These are phyloP conservation scores for Aschersonia sp. DNA, from an alignment of 2,329 filamentous ascomycete genomes.

Conservation along the genomic window DNA sequence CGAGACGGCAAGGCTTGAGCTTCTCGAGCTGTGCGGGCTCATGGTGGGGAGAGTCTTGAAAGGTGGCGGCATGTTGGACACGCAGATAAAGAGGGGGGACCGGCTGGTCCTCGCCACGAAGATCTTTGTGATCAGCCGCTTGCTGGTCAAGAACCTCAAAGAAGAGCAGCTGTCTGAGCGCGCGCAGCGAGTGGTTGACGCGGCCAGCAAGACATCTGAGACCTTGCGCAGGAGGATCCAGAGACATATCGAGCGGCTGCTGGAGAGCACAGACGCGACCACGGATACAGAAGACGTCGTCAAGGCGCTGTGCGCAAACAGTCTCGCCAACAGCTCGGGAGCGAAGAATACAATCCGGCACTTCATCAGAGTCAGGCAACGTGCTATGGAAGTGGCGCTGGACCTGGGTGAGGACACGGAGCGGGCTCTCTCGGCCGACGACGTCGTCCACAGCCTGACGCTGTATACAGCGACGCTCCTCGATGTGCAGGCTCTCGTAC, in stretches of 20 bases:
- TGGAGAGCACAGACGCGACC: constrained; percentile 46
- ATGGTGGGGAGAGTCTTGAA: constrained; percentile 34
- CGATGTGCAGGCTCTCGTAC: constrained; percentile 63
- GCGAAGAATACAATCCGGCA: constrained; percentile 65
- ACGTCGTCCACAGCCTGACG: constrained; percentile 49
- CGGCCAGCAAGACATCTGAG: constrained; percentile 47
- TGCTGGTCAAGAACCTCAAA: constrained; percentile 60
- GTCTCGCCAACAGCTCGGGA: constrained; percentile 65
- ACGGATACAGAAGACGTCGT: constrained; percentile 39
- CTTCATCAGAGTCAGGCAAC: constrained; percentile 59
- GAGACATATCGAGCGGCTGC: constrained; percentile 51
- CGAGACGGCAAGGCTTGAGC: constrained; percentile 28
- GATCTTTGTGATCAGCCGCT: constrained; percentile 57
- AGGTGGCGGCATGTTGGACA: constrained; percentile 16
- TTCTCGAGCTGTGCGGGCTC: constrained; percentile 37
- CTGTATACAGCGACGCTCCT: constrained; percentile 66
- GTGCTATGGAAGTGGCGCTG: constrained; percentile 51
- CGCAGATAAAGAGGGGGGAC: constrained; percentile 25
- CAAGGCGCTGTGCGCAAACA: constrained; percentile 67
- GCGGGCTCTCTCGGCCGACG: constrained; percentile 22
- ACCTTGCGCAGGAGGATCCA: constrained; percentile 48
- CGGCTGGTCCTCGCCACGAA: constrained; percentile 48
- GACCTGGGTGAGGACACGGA: constrained; percentile 28
- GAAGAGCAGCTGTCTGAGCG: constrained; percentile 24
- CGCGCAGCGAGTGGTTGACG: constrained; percentile 32